These are phyloP conservation scores for Yamadazyma philogaea DNA, from an alignment of 805 yeast species.

Conservation along the genomic window DNA sequence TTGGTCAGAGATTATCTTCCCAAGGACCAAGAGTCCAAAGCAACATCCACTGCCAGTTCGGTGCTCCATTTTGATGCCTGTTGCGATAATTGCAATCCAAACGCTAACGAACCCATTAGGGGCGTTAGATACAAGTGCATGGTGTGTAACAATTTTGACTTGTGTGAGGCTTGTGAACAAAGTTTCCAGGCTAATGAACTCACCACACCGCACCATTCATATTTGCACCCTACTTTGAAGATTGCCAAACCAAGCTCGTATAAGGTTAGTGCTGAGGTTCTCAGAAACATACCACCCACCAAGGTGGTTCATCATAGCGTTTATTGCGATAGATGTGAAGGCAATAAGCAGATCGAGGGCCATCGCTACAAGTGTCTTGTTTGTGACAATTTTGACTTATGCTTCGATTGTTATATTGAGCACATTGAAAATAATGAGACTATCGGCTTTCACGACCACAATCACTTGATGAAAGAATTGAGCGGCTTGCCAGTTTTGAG, in stretches of 20 bases:
- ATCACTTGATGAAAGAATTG: conserved; percentile 11
- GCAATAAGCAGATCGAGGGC: conserved; percentile 33
- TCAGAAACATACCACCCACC: conserved; percentile 5
- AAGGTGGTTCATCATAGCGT: conserved; percentile 22
- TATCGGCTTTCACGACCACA: conserved; percentile 5
- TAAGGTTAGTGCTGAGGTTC: conserved; percentile 6
- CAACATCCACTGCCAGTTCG: not conserved
- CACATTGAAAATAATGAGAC: conserved; percentile 2
- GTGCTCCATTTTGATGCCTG: conserved; percentile 16
- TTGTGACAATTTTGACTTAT: conserved; percentile 53
- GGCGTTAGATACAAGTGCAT: conserved; percentile 52
- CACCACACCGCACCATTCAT: conserved; percentile 20
- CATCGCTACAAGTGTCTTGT: conserved; percentile 48
- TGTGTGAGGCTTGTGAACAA: conserved; percentile 41
- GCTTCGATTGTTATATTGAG: conserved; percentile 32
- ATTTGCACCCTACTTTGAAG: conserved; percentile 30
- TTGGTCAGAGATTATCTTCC: conserved; percentile 11
- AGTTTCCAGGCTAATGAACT: conserved; percentile 10
- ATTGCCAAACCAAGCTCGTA: conserved; percentile 17
- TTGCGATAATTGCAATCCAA: conserved; percentile 36
- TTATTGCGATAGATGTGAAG: conserved; percentile 35
- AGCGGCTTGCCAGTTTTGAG: conserved; percentile 1
- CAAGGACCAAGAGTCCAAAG: not conserved
- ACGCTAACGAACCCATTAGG: conserved; percentile 30
- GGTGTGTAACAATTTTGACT: conserved; percentile 52